A percentile compares a stretch with the other conserved stretches of the same genome.
Evolutionary conservation across 140 eudicot genomes (phyloP).

Genomic region (Ambrosia hybrid): DNA sequence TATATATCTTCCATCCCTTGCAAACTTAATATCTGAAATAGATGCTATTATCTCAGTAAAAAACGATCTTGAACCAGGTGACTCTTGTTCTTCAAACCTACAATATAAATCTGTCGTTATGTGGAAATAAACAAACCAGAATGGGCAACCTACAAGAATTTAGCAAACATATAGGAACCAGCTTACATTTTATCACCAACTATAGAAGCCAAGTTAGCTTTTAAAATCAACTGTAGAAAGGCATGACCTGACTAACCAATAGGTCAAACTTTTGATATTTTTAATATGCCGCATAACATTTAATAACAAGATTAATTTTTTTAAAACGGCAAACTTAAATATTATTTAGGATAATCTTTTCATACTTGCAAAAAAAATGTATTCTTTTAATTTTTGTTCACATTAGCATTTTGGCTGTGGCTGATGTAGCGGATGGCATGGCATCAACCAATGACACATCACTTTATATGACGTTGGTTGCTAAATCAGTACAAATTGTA

Average conservation of each 20-base stretch:
- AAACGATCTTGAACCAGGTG: slow-evolving; percentile 94
- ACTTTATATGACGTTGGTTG: too few species aligned
- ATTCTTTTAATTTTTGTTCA: not conserved
- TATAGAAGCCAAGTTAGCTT: not conserved
- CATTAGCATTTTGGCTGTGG: not conserved
- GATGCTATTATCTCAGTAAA: slow-evolving; percentile 95
- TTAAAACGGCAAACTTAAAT: not conserved
- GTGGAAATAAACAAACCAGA: not conserved
- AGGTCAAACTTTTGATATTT: not conserved
- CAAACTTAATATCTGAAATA: slow-evolving; percentile 92
- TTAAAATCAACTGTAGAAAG: not conserved
- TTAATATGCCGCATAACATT: not conserved
- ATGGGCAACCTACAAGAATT: not conserved
- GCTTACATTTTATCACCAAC: not conserved
- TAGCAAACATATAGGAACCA: not conserved
- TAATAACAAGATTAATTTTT: not conserved
- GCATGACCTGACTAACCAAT: not conserved
- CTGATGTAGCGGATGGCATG: too few species aligned
- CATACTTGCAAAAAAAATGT: not conserved
- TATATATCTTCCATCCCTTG: slow-evolving; percentile 79
- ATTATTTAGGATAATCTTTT: not conserved
- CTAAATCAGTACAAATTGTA: not conserved
- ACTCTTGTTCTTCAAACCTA: slow-evolving; percentile 96
- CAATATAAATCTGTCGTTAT: slow-evolving; percentile 1
- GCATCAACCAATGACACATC: too few species aligned